Conservation (phyloP, 192 early-diverging fungal species). For the Gonapodya prolifera region DNA sequence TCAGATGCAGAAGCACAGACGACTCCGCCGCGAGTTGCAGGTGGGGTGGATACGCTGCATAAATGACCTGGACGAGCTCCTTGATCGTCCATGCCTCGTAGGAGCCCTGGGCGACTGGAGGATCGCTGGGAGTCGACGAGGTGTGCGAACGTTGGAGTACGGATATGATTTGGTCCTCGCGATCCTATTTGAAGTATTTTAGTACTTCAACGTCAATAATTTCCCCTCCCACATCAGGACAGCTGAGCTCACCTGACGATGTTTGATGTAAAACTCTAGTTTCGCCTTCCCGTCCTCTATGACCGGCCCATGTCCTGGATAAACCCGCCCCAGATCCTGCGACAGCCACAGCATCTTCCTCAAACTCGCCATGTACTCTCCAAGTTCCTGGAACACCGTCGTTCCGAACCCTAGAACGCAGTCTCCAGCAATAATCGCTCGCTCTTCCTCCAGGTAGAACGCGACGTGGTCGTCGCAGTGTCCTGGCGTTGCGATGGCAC, state of each 20-base stretch:
- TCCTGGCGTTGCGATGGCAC: constrained; percentile 63
- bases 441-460: constrained; percentile 53
- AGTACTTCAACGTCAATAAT: neutral
- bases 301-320: constrained; percentile 72
- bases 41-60: constrained; percentile 32
- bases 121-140: too few relatives aligned
- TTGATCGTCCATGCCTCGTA: constrained; percentile 18
- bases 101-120: neutral
- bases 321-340: constrained; percentile 25
- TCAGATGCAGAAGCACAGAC: constrained; percentile 35
- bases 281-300: constrained; percentile 47
- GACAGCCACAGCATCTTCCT: constrained; percentile 22
- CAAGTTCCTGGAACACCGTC: constrained; percentile 61
- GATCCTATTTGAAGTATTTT: too few relatives aligned
- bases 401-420: constrained; percentile 74
- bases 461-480: constrained; percentile 69
- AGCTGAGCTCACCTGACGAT: constrained; percentile 35
- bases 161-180: constrained; percentile 61
- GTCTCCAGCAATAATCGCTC: constrained; percentile 64
- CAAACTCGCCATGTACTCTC: constrained; percentile 56
- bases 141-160: constrained; percentile 17
- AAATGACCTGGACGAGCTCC: constrained; percentile 40
- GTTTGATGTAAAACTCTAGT: constrained; percentile 65
- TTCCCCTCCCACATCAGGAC: neutral
- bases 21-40: constrained; percentile 36